Evolutionary conservation across 2,329 filamentous ascomycete genomes (phyloP).

Genomic region (Colletotrichum echinochloae): DNA sequence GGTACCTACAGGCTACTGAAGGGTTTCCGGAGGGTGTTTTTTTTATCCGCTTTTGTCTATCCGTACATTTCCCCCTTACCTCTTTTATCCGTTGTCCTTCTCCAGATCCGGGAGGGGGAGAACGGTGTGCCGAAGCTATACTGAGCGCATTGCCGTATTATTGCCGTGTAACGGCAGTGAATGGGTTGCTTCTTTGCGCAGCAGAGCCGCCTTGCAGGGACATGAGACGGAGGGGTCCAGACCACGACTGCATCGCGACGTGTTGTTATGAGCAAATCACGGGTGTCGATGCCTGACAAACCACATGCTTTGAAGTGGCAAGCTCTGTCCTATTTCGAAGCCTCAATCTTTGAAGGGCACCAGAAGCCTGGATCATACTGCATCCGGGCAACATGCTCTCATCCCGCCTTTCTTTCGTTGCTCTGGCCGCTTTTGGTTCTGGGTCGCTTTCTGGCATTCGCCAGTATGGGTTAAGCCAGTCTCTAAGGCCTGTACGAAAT

Average conservation of each 20-base stretch:
- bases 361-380: conserved; percentile 18
- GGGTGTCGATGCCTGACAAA: too few species aligned
- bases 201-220: not conserved
- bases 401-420: conserved; percentile 13
- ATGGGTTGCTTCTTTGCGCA: not conserved
- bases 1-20: too few species aligned
- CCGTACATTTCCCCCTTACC: not conserved
- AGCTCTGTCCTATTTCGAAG: too few species aligned
- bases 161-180: not conserved
- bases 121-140: not conserved
- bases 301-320: too few species aligned
- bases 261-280: too few species aligned
- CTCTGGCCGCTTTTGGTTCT: not conserved
- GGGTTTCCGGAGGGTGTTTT: not conserved
- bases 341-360: conserved; percentile 5
- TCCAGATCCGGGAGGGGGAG: not conserved
- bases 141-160: too few species aligned
- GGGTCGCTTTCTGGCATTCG: conserved; percentile 7
- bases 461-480: conserved; percentile 1
- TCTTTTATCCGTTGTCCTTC: not conserved
- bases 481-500: not conserved
- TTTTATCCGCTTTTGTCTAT: not conserved
- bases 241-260: not conserved
- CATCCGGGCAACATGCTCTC: conserved; percentile 6
- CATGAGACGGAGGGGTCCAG: not conserved